Evolutionary conservation across 495 filamentous ascomycete species (phyloP), one percentile per base, ranked within the genome.

Genomic region (Penicillium antarcticum): DNA sequence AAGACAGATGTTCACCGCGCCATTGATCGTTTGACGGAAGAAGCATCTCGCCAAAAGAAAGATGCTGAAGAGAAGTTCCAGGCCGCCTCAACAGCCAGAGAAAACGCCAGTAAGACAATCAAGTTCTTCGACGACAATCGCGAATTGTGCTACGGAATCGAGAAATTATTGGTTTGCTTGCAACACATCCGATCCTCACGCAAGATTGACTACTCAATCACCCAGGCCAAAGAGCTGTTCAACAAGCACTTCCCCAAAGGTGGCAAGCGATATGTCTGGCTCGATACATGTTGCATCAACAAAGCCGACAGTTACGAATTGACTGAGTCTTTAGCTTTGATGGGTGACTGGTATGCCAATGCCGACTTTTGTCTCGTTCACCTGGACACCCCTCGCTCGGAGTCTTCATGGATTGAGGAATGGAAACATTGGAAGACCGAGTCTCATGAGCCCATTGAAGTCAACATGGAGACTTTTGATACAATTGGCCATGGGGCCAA

Each of bases 211-310:
- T 23, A 59, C 14, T 61, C 67, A 7, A 63, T 75, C 32, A 21
- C 56, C 8, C 50, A 61, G 16, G 66, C 66, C 6, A 68, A 62
- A 37, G 48, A 61, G 1, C 65, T 75, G 11, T 72, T 75, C 38
- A 62, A 70, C 36, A 45, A 29, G 7, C 55, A 67, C 1, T 75
- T 72, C 43, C 65, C 61, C 16, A 54, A 49, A 13, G 58, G 56
- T 2, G 67, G 65, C 42, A 72, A 68, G 31, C 58, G 61, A 11
- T 80, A 78, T 45, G 33, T 79, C 14, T 79, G 76, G 76, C 68
- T 70, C 11, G 74, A 77, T 57, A 75, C 69, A 0, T 76, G 72
- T 53, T 79, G 74, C 55, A 79, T 77, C 55, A 67, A 78, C 57
- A 78, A 74, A 45, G 48, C 51, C 2, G 66, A 73, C 44, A 62